These are phyloP conservation scores for Cutaneotrichosporon daszewskae DNA, from an alignment of 1,284 basidiomycete genomes.

Conservation along the genomic window DNA sequence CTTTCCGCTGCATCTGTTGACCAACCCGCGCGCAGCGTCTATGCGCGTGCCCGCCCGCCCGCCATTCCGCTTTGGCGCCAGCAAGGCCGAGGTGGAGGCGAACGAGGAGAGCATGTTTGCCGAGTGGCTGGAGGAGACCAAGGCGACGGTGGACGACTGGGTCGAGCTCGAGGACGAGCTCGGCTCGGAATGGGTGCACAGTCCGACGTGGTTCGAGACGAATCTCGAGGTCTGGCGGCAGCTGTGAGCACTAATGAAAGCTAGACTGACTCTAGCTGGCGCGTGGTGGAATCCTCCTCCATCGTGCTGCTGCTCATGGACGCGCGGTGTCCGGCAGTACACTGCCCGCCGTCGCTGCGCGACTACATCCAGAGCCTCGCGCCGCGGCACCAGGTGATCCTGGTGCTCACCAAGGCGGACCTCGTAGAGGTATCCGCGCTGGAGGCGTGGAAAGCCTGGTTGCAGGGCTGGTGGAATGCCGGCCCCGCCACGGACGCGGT, in stretches of 20 bases:
- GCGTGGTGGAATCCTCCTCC: conserved; percentile 76
- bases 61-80: conserved; percentile 77
- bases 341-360: conserved; percentile 54
- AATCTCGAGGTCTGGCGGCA: conserved; percentile 91
- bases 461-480: conserved; percentile 52
- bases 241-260: too few relatives aligned
- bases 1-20: conserved; percentile 44
- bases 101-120: conserved; percentile 75
- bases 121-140: conserved; percentile 66
- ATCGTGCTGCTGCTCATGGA: conserved; percentile 80
- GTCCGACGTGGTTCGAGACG: conserved; percentile 68
- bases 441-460: conserved; percentile 63
- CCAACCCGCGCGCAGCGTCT: conserved; percentile 9
- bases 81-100: conserved; percentile 72
- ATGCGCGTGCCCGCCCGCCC: conserved; percentile 63
- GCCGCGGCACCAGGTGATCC: conserved; percentile 57
- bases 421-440: conserved; percentile 59
- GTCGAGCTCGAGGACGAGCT: conserved; percentile 31
- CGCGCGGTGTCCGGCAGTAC: conserved; percentile 69
- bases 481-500: conserved; percentile 32
- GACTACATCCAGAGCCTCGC: conserved; percentile 48
- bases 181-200: conserved; percentile 23
- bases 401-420: conserved; percentile 81
- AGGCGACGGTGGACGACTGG: conserved; percentile 57
- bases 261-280: conserved; percentile 56